phyloP scores from a whole-genome alignment of 2,329 filamentous ascomycete genomes.

The Fusarium sp. region DNA sequence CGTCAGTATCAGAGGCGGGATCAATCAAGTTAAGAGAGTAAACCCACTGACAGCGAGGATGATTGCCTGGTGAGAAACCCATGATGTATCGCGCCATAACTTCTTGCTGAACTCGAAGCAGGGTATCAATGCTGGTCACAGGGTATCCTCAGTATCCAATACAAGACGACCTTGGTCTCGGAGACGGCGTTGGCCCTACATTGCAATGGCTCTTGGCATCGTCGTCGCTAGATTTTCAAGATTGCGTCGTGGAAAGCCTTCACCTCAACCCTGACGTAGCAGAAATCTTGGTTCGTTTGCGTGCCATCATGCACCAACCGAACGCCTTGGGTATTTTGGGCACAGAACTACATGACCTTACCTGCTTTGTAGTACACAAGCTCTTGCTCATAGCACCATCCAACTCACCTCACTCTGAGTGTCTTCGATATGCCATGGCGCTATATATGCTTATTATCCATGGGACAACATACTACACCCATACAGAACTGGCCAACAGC shows the following conservation, averaged over 20 bases:
- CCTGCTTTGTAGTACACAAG: slow-evolving; percentile 62
- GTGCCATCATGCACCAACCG: slow-evolving; percentile 52
- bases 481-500: slow-evolving; percentile 52
- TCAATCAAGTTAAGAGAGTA: slow-evolving; percentile 56
- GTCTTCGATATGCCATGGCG: slow-evolving; percentile 56
- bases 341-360: slow-evolving; percentile 62
- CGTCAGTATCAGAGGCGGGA: slow-evolving; percentile 60
- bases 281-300: slow-evolving; percentile 56
- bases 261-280: slow-evolving; percentile 49
- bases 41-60: slow-evolving; percentile 65
- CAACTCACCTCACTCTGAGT: slow-evolving; percentile 46
- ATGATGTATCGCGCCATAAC: rapidly evolving
- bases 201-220: slow-evolving; percentile 57
- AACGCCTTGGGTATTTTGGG: slow-evolving; percentile 44
- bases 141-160: slow-evolving; percentile 61
- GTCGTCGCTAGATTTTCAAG: slow-evolving; percentile 1
- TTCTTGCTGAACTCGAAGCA: slow-evolving; percentile 37
- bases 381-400: slow-evolving; percentile 49
- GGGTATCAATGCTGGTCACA: slow-evolving; percentile 66
- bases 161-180: slow-evolving; percentile 59
- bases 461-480: slow-evolving; percentile 65
- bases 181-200: slow-evolving; percentile 59
- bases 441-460: slow-evolving; percentile 64
- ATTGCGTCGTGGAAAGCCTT: slow-evolving; percentile 28
- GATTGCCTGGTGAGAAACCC: slow-evolving; percentile 58